phyloP scores from a whole-genome alignment of 306 rosid species.

The Crotalaria pallida region DNA sequence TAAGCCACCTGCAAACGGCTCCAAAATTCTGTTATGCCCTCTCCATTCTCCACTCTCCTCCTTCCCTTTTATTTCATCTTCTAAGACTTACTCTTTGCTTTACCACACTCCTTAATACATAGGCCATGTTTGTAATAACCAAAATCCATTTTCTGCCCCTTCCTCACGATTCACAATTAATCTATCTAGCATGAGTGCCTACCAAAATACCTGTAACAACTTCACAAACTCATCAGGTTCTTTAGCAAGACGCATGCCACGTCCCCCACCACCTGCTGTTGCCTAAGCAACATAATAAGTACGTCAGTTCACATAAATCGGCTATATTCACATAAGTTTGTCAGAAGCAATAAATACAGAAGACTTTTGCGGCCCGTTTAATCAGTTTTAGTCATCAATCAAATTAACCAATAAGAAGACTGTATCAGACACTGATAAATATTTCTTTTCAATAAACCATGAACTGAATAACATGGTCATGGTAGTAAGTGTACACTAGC shows the following conservation, averaged over 20 bases:
- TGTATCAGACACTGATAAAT: not conserved
- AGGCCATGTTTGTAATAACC: not conserved
- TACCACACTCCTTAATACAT: not conserved
- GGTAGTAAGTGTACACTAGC: not conserved
- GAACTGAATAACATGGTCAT: not conserved
- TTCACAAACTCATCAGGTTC: conserved; percentile 95
- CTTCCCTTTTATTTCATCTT: not conserved
- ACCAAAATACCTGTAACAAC: conserved; percentile 70
- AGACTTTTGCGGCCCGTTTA: not conserved
- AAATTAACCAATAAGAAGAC: not conserved
- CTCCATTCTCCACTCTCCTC: not conserved
- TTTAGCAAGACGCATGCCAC: conserved; percentile 99
- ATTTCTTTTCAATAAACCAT: not conserved
- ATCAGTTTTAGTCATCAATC: not conserved
- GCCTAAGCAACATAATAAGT: conserved; percentile 52
- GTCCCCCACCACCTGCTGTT: conserved; percentile 99
- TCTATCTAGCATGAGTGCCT: not conserved
- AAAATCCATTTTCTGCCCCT: not conserved
- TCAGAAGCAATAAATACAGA: too few relatives aligned
- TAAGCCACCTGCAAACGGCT: not conserved
- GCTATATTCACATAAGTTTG: too few relatives aligned
- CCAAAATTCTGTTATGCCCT: not conserved
- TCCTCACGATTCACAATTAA: not conserved
- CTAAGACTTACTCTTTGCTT: not conserved
- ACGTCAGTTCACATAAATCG: conserved; percentile 33